Conservation (phyloP, 2,329 filamentous ascomycete species). For the Fusarium domesticum region DNA sequence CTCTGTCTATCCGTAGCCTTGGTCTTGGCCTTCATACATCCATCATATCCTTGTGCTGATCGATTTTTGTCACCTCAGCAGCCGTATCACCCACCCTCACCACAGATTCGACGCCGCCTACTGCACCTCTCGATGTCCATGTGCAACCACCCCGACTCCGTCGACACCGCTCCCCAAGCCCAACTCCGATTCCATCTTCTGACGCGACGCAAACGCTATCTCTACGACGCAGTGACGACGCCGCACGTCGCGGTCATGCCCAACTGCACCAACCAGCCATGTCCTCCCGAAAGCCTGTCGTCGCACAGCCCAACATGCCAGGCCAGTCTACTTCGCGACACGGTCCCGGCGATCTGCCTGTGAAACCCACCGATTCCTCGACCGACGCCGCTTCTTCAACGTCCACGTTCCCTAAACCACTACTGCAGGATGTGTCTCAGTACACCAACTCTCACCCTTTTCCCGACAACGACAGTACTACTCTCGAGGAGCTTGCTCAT, state of each 20-base stretch:
- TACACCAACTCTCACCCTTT: constrained; percentile 62
- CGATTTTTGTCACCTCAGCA: constrained; percentile 21
- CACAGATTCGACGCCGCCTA: constrained; percentile 50
- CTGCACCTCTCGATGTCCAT: constrained; percentile 52
- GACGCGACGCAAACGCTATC: constrained; percentile 43
- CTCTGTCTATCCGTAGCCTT: constrained; percentile 8
- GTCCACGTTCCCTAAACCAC: constrained; percentile 46
- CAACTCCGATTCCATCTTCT: constrained; percentile 42
- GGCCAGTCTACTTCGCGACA: constrained; percentile 31
- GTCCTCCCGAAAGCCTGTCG: constrained; percentile 47
- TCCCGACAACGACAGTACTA: constrained; percentile 62
- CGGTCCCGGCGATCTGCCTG: constrained; percentile 24
- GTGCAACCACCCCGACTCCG: constrained; percentile 48
- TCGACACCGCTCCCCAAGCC: constrained; percentile 54
- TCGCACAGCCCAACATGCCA: constrained; percentile 43
- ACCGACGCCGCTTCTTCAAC: constrained; percentile 43
- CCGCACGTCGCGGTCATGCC: constrained; percentile 39
- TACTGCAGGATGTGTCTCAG: constrained; percentile 63
- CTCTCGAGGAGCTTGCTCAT: constrained; percentile 74
- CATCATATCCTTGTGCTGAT: constrained; percentile 28
- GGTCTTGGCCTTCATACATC: constrained; percentile 1
- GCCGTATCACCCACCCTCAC: constrained; percentile 34
- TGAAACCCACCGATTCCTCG: constrained; percentile 32
- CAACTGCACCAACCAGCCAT: constrained; percentile 38
- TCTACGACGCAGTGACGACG: constrained; percentile 44